Evolutionary conservation across 257 asterid species (phyloP), one percentile per base, ranked within the genome.

Genomic region (Lycium barbarum): DNA sequence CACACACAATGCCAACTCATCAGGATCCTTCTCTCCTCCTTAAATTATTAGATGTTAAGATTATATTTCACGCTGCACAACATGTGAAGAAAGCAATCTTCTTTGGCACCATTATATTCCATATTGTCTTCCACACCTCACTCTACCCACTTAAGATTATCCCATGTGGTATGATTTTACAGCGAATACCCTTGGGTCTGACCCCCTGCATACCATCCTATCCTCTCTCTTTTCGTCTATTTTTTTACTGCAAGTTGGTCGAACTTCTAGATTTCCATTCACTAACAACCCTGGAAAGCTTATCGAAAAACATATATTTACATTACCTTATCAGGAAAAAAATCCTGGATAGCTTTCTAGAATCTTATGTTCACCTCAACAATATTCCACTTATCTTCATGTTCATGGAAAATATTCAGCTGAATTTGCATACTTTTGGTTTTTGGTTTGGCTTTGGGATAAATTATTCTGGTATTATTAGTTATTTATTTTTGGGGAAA

Each of bases 101-200:
- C n/a, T 68, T 68, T 68, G 49, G 51, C 76, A 68, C 76, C 76
- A 67, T 36, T 49, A 68, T 68, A 35, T 68, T 15, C 73, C n/a
- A 68, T 36, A 36, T 67, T 67, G 76, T 68, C 76, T 68, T 68
- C 76, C 51, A 68, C 14, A 68, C 51, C 36, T 15, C 45, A 36
- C 22, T 36, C 51, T 68, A 68, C 51, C 51, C 26, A 14, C 76
- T 36, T 36, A 68, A 7, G 51, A 36, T 68, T 68, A 68, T 35
- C 76, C 76, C 7, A 36, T 36, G 51, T 36, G 26, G 51, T 68
- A 7, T 36, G 26, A 3, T 36, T 63, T 68, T 14, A 68, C 20
- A 1, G 51, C 0, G 26, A 36, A 68, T 49, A 68, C 26, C 14
- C 51, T 68, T 68, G 76, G 51, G 76, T 10, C 76, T 14, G 51